phyloP scores from a whole-genome alignment of 129 eudicot species.

The Tanacetum coccineum region DNA sequence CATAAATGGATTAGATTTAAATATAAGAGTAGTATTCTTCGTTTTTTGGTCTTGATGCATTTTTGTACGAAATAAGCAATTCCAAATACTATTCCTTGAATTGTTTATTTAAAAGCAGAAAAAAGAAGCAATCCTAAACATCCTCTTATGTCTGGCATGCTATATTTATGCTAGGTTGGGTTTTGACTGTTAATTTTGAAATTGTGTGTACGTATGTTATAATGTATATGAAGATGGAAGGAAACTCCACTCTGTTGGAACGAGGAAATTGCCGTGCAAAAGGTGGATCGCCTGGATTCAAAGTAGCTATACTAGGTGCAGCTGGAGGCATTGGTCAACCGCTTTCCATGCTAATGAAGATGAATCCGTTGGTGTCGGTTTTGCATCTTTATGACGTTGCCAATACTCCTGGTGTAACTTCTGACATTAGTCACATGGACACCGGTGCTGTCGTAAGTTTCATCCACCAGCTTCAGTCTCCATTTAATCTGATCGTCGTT shows the following conservation, averaged over 20 bases:
- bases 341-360: constrained; percentile 78
- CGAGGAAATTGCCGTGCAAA: constrained; percentile 68
- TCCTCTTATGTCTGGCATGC: not conserved
- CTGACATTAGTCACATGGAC: constrained; percentile 96
- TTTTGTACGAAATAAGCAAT: too few relatives aligned
- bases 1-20: too few relatives aligned
- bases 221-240: constrained; percentile 45
- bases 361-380: constrained; percentile 72
- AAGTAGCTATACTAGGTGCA: constrained; percentile 85
- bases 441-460: constrained; percentile 70
- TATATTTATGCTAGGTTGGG: not conserved
- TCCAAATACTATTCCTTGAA: not conserved
- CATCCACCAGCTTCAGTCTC: not conserved
- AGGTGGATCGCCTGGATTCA: constrained; percentile 80
- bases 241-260: constrained; percentile 34
- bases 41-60: too few relatives aligned
- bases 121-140: too few relatives aligned
- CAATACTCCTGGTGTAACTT: constrained; percentile 83
- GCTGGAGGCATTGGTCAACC: constrained; percentile 97
- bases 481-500: not conserved
- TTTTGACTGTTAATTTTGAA: constrained; percentile 9
- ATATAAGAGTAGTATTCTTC: too few relatives aligned
- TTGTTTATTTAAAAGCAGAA: not conserved
- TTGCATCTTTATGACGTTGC: constrained; percentile 91
- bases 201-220: constrained; percentile 13